Base-by-base conservation (phyloP, 129 eudicot genomes). In the Arctium minus region DNA sequence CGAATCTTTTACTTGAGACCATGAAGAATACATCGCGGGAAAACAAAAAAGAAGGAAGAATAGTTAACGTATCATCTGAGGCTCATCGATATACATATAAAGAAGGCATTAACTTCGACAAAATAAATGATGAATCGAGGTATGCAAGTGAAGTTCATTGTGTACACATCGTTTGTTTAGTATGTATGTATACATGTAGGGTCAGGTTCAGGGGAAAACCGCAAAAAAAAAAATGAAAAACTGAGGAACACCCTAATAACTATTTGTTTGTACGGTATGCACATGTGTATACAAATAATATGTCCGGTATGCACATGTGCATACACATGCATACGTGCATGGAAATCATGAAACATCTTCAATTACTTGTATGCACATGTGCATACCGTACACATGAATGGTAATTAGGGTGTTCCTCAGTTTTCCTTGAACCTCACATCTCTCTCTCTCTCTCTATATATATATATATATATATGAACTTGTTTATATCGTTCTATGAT, bases 91-190 rank as follows among this genome's bases (percentile, higher is more conserved):
- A 75, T 69, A 84, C 91, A 37, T 79, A 87, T 72, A 40, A 81
- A 13, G 97, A 88, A 90, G 97, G 97, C 76, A 91, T 92, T 40
- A 80, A 83, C 46, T 95, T 92, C 74, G 97, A 93, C 39, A 95
- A 85, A 83, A 90, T 95, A 77, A 96, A 86, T 75, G 95, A 96
- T 83, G 78, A 88, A 75, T 83, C 91, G 50, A 89, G 92, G 98
- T 93, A 72, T 37, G 69, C 29, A 75, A 70, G 79, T 13, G 7
- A 29, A 69, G 22, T 60, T 86, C 68, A 27, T 72, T 69, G 46
- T 44, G 65, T 71, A 76, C 35, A 12, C 70, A 27, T 1, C 3
- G 32, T 36, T 56, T 77, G 44, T 42, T 48, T 8, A 62, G 9
- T 46, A 46, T 42, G 13, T 46, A 3, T 46, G 10, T 46, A 10